These are phyloP conservation scores for Dothistroma septosporum DNA, from an alignment of 2,329 filamentous ascomycete genomes.

Conservation along the genomic window DNA sequence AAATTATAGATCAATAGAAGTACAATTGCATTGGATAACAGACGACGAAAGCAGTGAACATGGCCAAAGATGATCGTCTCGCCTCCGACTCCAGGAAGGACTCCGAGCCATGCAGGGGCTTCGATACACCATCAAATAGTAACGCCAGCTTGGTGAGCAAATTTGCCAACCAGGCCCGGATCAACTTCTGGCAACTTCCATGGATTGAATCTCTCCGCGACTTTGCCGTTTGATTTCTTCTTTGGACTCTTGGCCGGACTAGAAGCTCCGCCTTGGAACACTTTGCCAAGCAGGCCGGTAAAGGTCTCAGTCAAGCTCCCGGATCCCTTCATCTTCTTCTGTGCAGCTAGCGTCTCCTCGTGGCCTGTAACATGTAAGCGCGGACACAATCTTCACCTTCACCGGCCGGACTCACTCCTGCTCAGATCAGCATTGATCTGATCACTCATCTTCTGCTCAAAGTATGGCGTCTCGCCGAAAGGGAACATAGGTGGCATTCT, in stretches of 20 bases:
- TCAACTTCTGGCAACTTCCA: constrained; percentile 6
- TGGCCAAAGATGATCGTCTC: background rate
- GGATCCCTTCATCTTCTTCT: background rate
- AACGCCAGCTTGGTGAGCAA: background rate
- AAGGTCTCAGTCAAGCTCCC: background rate
- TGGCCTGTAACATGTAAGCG: constrained; percentile 5
- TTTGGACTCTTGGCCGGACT: background rate
- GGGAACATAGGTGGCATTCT: constrained; percentile 30
- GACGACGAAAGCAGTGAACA: background rate
- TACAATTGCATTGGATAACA: background rate
- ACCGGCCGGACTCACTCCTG: constrained; percentile 21
- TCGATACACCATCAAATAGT: background rate
- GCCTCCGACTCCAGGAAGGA: background rate
- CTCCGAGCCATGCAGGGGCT: background rate
- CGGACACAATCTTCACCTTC: background rate
- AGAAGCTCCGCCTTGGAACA: background rate
- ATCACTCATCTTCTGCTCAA: constrained; percentile 26
- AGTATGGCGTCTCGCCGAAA: constrained; percentile 32
- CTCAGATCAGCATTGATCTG: constrained; percentile 30
- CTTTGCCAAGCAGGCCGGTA: background rate
- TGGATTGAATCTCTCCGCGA: background rate
- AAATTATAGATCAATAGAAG: background rate
- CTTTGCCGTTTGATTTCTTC: background rate
- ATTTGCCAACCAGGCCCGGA: background rate
- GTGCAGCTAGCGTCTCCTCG: background rate